Evolutionary conservation across 2,329 filamentous ascomycete species (phyloP).

Genomic region (Cladosporium colombiae): DNA sequence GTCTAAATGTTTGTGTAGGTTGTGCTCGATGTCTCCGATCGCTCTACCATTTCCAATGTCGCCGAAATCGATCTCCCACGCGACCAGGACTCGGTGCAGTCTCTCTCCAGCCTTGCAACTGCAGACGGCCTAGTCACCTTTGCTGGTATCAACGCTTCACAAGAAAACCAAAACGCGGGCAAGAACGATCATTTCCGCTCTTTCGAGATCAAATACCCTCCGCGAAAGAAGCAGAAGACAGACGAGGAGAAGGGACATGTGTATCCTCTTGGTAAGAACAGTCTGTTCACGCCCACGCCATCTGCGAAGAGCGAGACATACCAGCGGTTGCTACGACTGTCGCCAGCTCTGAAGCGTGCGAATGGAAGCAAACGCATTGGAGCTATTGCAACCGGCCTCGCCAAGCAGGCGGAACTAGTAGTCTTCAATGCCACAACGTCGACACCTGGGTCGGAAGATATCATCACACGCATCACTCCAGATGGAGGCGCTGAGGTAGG

Average conservation of each 20-base stretch:
- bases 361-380: slow-evolving; percentile 65
- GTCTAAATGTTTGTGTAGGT: slow-evolving; percentile 49
- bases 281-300: slow-evolving; percentile 50
- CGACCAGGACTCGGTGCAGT: slow-evolving; percentile 87
- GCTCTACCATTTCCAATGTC: slow-evolving; percentile 61
- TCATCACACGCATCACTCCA: slow-evolving; percentile 56
- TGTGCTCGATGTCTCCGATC: slow-evolving; percentile 69
- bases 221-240: slow-evolving; percentile 44
- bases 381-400: slow-evolving; percentile 75
- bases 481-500: slow-evolving; percentile 59
- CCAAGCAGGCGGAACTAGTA: slow-evolving; percentile 71
- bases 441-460: slow-evolving; percentile 52
- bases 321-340: slow-evolving; percentile 60
- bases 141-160: slow-evolving; percentile 82
- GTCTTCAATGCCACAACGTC: slow-evolving; percentile 69
- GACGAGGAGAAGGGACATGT: slow-evolving; percentile 34
- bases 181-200: slow-evolving; percentile 83
- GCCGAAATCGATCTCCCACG: slow-evolving; percentile 76
- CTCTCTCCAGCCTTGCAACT: slow-evolving; percentile 68
- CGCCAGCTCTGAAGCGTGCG: slow-evolving; percentile 51
- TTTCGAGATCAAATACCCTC: slow-evolving; percentile 63
- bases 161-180: slow-evolving; percentile 69
- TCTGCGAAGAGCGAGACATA: slow-evolving; percentile 58
- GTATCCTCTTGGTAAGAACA: slow-evolving; percentile 53
- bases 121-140: slow-evolving; percentile 58